Evolutionary conservation across 2,329 filamentous ascomycete species (phyloP), one percentile per base, ranked within the genome.

Genomic region (Hypoxylon sp.): DNA sequence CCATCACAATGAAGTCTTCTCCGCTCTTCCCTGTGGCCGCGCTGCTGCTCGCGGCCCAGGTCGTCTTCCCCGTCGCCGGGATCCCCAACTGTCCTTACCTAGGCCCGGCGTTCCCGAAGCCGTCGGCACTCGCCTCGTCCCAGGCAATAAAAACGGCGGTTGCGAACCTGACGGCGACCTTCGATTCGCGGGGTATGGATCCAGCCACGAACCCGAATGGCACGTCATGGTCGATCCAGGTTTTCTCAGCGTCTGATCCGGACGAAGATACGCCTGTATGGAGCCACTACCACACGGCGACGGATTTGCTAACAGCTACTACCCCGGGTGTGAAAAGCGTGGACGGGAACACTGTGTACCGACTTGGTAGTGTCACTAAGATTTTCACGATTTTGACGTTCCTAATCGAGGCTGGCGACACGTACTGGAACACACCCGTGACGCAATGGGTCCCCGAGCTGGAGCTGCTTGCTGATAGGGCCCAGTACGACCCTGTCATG

Each of bases 151-250:
- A 72, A 39, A 61, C 72, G 6, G 76, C 74, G 5, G 43, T 79
- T 11, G 69, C 69, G 37, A 75, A 76, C 48, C 65, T 79, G 2
- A 78, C 77, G 1, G 67, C 71, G 3, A 71, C 71, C 0, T 74
- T 80, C 52, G 53, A 71, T 11, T 67, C 67, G 0, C 75, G 74
- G 9, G 75, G 75, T 16, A 45, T 46, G 4, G 72, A 75, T 50
- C 65, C 74, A 34, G 68, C 59, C 0, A 69, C 69, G 7, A 72
- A 75, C 21, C 73, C 76, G 6, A 74, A 78, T 57, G 69, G 64
- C n/a, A 79, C 77, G 7, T 77, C 76, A 47, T 79, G 77, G 73
- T 77, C 76, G 43, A 72, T 79, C 27, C 74, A 79, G 57, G 68
- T 79, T 4, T 75, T 76, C 64, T 72, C 73, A 8, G 67, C 70